Evolutionary conservation across 441 rosid genomes (phyloP), one percentile per base, ranked within the genome.

Genomic region (Eruca vesicaria): DNA sequence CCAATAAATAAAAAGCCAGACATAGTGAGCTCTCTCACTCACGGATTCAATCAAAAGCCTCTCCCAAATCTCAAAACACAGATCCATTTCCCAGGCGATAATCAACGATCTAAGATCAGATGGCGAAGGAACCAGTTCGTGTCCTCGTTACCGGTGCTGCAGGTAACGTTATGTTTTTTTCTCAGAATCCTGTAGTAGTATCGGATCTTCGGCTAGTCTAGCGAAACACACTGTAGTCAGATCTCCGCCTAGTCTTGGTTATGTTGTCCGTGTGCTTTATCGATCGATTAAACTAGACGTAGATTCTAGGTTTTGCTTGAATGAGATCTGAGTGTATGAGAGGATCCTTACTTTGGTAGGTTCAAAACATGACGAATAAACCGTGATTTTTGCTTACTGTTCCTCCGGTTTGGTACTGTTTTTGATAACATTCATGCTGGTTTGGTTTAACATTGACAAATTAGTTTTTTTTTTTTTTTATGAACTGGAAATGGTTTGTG

Each of bases 121-220:
- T 79, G 82, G 82, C 82, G 19, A 79, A 79, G 26, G 82, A 79
- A 48, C 79, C 82, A 74, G 82, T 79, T 65, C 82, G 82, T 11
- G 82, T 79, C 5, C 78, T 79, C 63, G 82, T 79, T 26, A 79
- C 82, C 10, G 82, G 82, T 1, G 82, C 82, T 64, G 82, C 82
- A 74, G 82, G 82, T 79, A 74, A 31, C 71, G 10, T 28, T 59
- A 7, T 18, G 0, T 58, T 9, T 14, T 8, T n/a, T 33, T 45
- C 53, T 23, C 26, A 23, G 16, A 75, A 31, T 76, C 36, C 0
- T 32, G 9, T 53, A n/a, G 20, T 43, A 41, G 52, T 45, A 16
- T 53, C 5, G 53, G 45, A 73, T 78, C 77, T 57, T 12, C 5
- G 21, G 55, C 31, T 68, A 19, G 69, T 66, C 38, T 63, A 19